phyloP scores from a whole-genome alignment of 2,329 filamentous ascomycete species.

The Aureobasidium vineae region DNA sequence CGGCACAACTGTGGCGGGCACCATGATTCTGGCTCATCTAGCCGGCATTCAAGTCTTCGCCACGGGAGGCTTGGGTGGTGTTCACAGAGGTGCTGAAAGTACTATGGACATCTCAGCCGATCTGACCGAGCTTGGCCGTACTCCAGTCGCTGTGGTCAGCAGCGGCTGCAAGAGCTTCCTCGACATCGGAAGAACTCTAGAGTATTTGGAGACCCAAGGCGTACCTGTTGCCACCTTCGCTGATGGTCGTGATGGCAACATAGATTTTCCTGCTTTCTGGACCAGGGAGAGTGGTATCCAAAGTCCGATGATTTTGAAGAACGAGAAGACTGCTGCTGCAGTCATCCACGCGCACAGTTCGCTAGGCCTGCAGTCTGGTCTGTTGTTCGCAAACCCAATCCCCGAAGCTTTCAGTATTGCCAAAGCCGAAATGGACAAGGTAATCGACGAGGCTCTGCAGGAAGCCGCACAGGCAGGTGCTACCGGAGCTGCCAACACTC shows the following conservation, averaged over 20 bases:
- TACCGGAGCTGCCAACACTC: slow-evolving; percentile 75
- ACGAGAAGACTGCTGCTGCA: slow-evolving; percentile 81
- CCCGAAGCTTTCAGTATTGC: slow-evolving; percentile 68
- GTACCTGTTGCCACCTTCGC: slow-evolving; percentile 87
- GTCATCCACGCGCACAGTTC: slow-evolving; percentile 77
- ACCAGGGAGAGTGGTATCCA: slow-evolving; percentile 78
- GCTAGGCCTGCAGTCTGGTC: slow-evolving; percentile 70
- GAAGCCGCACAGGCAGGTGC: slow-evolving; percentile 65
- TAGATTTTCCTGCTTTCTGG: slow-evolving; percentile 94
- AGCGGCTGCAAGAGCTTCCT: slow-evolving; percentile 96
- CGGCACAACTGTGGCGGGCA: slow-evolving; percentile 90
- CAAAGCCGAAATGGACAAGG: slow-evolving; percentile 65
- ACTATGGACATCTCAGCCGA: slow-evolving; percentile 95
- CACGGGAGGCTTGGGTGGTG: slow-evolving; percentile 90
- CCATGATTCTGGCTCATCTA: slow-evolving; percentile 82
- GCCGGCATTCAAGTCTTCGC: slow-evolving; percentile 92
- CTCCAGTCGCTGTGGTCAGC: slow-evolving; percentile 81
- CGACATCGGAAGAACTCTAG: slow-evolving; percentile 84
- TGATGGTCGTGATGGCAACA: slow-evolving; percentile 66
- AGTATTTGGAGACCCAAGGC: slow-evolving; percentile 71
- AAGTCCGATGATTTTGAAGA: slow-evolving; percentile 72
- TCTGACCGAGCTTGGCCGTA: slow-evolving; percentile 87
- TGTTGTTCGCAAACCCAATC: slow-evolving; percentile 88
- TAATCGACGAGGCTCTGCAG: slow-evolving; percentile 66
- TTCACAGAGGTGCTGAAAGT: slow-evolving; percentile 82